Percentiles rank a stretch among this genome's conserved stretches.
These are phyloP conservation scores for Furculomyces boomerangus DNA, from an alignment of 371 early-diverging fungal species.

Conservation along the genomic window DNA sequence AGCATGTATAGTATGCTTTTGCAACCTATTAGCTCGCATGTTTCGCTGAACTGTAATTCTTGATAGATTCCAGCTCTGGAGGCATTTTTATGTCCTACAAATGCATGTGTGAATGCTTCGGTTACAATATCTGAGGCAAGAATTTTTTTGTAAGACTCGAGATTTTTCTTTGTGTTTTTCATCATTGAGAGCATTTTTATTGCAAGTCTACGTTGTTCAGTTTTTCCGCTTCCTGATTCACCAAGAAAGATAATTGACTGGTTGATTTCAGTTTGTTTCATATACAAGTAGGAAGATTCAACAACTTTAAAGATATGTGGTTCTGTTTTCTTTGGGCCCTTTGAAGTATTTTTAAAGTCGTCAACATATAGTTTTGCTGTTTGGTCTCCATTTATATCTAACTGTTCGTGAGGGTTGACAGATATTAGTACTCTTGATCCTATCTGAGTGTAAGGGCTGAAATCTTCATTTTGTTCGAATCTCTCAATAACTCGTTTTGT, in stretches of 20 bases:
- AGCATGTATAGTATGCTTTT: slow-evolving; percentile 74
- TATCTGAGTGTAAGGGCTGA: slow-evolving; percentile 18
- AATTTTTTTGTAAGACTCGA: slow-evolving; percentile 53
- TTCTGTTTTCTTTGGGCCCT: slow-evolving; percentile 30
- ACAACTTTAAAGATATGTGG: slow-evolving; percentile 26
- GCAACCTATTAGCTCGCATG: slow-evolving; percentile 66
- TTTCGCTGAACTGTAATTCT: slow-evolving; percentile 71
- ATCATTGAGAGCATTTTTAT: slow-evolving; percentile 49
- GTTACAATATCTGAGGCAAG: slow-evolving; percentile 50
- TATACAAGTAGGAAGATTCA: slow-evolving; percentile 16
- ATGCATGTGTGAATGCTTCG: slow-evolving; percentile 70
- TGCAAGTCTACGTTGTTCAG: slow-evolving; percentile 40
- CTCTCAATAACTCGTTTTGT: slow-evolving; percentile 9
- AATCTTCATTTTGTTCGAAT: slow-evolving; percentile 14
- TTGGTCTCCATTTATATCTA: slow-evolving; percentile 39
- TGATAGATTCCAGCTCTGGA: slow-evolving; percentile 74
- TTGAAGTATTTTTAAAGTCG: slow-evolving; percentile 38
- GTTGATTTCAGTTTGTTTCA: slow-evolving; percentile 3
- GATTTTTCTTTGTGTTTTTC: slow-evolving; percentile 53
- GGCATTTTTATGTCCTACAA: slow-evolving; percentile 44
- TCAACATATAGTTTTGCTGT: slow-evolving; percentile 51
- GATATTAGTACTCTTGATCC: slow-evolving; percentile 20
- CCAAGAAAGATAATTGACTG: slow-evolving; percentile 35
- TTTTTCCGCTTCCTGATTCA: slow-evolving; percentile 81
- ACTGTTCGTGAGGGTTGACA: slow-evolving; percentile 18